Evolutionary conservation across 345 rosid species (phyloP).

Genomic region (Eutrema heterophyllum): DNA sequence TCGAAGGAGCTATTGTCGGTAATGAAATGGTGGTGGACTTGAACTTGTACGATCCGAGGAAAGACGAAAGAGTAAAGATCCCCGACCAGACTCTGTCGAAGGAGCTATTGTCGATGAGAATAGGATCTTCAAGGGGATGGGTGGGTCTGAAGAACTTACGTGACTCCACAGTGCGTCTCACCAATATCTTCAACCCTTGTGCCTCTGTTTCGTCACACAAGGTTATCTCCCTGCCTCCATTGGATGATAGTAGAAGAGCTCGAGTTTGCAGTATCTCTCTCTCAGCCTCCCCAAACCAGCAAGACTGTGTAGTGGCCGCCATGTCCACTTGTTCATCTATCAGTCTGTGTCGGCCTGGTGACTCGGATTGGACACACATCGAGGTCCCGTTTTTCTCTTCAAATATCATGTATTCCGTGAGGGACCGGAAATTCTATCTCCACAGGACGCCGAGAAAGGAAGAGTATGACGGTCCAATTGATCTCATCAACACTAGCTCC

Average conservation of each 20-base stretch:
- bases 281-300: constrained; percentile 7
- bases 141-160: neutral
- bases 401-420: neutral
- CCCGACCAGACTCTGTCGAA: neutral
- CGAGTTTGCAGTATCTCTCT: neutral
- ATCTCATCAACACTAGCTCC: neutral
- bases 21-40: neutral
- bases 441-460: neutral
- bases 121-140: neutral
- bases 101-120: neutral
- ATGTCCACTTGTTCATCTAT: neutral
- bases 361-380: neutral
- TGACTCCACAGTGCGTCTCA: neutral
- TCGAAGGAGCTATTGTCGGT: too few species aligned
- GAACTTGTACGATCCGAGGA: neutral
- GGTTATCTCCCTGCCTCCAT: neutral
- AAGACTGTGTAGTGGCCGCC: constrained; percentile 11
- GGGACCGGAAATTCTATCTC: neutral
- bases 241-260: neutral
- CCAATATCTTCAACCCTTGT: constrained; percentile 4
- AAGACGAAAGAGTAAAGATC: neutral
- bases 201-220: constrained; percentile 9
- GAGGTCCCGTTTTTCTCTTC: neutral
- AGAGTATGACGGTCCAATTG: neutral
- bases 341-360: constrained; percentile 8